These are phyloP conservation scores for Vitis hybrid DNA, from an alignment of 177 flowering plant species.

Conservation along the genomic window DNA sequence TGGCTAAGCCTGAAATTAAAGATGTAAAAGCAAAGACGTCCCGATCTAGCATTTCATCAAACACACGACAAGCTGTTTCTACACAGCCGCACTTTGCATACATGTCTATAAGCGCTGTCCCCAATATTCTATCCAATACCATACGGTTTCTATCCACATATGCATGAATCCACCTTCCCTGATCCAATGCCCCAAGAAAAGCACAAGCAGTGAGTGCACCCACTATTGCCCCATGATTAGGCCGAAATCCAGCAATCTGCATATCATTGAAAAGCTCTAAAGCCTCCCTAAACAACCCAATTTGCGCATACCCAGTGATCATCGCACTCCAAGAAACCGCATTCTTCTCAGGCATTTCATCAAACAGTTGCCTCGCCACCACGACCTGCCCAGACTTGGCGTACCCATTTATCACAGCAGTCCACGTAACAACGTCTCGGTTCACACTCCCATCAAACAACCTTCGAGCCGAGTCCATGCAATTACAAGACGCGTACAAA, in stretches of 20 bases:
- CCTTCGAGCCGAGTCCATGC: conserved; percentile 38
- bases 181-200: conserved; percentile 7
- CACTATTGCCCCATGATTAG: conserved; percentile 9
- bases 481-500: conserved; percentile 45
- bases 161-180: conserved; percentile 18
- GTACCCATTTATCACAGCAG: conserved; percentile 62
- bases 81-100: conserved; percentile 21
- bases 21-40: conserved; percentile 14
- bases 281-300: conserved; percentile 53
- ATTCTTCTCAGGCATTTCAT: conserved; percentile 64
- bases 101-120: conserved; percentile 19
- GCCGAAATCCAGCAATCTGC: conserved; percentile 25
- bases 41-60: conserved; percentile 7
- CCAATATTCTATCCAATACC: conserved; percentile 2
- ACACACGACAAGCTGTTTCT: conserved; percentile 8
- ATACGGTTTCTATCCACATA: conserved; percentile 3
- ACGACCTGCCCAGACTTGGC: conserved; percentile 35
- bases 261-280: conserved; percentile 53
- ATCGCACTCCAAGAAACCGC: conserved; percentile 61
- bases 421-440: conserved; percentile 62
- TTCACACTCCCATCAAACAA: conserved; percentile 46
- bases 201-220: conserved; percentile 17
- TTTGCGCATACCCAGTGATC: conserved; percentile 50
- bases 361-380: conserved; percentile 49
- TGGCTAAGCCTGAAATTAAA: conserved; percentile 15